Evolutionary conservation across 2,329 filamentous ascomycete species (phyloP), one percentile per base, ranked within the genome.

Genomic region (Paramyrothecium roridum): DNA sequence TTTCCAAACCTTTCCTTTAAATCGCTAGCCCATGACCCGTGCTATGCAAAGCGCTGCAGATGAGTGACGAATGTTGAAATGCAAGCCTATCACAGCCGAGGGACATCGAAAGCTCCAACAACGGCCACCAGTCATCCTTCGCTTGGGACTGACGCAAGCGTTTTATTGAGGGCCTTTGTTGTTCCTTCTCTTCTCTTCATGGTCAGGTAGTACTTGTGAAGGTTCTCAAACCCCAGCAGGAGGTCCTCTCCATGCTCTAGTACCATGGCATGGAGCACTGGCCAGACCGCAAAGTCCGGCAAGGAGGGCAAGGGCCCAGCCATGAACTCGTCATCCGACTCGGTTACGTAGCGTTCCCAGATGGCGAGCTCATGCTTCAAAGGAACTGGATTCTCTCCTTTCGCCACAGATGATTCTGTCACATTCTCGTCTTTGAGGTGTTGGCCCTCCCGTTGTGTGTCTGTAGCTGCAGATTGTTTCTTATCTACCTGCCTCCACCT

Each of bases 251-350:
- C 73, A 54, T 66, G 66, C 20, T 70, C 67, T 16, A 67, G 57
- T 10, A 74, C 65, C 20, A 84, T 71, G 33, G 73, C 72, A 55
- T 82, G 69, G 56, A 87, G 61, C 16, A 83, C 73, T 1, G 84
- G 82, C 79, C 80, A 85, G 3, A 85, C 64, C 0, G 80, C 81
- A 63, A 79, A 86, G 65, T 87, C 84, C 0, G 78, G 77, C 2
- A 85, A 63, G 2, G 73, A 71, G 1, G 76, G 61, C 1, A 56
- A 59, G 3, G 64, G 55, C 1, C 78, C 80, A 0, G 78, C 76
- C 20, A 84, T 75, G 62, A 77, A 83, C 13, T 72, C 70, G 2
- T 40, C 53, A 8, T 74, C 73, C 7, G 50, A 16, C 21, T 62
- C 65, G 0, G 56, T 55, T 0, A 67, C 68, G 48, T 74, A 72